A percentile compares a stretch with the other conserved stretches of the same genome.
These are phyloP conservation scores for Alternaria sp. DNA, from an alignment of 2,329 filamentous ascomycete genomes.

Conservation along the genomic window DNA sequence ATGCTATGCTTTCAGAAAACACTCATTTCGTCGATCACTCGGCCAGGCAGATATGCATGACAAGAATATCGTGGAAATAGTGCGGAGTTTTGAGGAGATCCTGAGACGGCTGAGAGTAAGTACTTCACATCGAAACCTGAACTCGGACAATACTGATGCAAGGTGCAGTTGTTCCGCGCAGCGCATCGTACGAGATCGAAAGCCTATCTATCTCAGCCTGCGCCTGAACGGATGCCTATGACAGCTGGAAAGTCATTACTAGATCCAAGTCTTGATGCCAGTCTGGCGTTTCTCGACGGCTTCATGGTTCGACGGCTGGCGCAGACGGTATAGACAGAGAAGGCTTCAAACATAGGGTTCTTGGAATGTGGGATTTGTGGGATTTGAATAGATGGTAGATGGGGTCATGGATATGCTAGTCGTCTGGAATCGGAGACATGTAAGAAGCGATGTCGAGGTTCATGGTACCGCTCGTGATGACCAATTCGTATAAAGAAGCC, in stretches of 20 bases:
- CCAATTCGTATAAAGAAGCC: background rate
- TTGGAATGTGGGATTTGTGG: too few relatives aligned
- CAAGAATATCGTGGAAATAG: too few relatives aligned
- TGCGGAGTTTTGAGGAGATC: too few relatives aligned
- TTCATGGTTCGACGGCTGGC: slow-evolving; percentile 8
- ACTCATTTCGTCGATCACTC: slow-evolving; percentile 2
- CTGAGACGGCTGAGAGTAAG: too few relatives aligned
- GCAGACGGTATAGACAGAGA: background rate
- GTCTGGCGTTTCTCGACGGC: background rate
- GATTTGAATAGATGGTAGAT: too few relatives aligned
- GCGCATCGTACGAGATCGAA: slow-evolving; percentile 7
- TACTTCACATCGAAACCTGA: background rate
- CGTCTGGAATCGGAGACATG: background rate
- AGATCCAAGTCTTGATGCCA: background rate
- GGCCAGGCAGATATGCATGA: background rate
- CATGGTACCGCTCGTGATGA: background rate
- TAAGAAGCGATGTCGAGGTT: background rate
- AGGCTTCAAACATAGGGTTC: too few relatives aligned
- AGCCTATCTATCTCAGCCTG: slow-evolving; percentile 9
- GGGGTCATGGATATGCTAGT: too few relatives aligned
- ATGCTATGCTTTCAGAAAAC: slow-evolving; percentile 1
- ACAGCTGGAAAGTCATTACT: slow-evolving; percentile 12
- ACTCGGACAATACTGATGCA: background rate
- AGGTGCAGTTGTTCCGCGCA: slow-evolving; percentile 8
- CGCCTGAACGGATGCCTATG: slow-evolving; percentile 10